phyloP scores from a whole-genome alignment of 306 rosid genomes.

The Dryas alaskensis region DNA sequence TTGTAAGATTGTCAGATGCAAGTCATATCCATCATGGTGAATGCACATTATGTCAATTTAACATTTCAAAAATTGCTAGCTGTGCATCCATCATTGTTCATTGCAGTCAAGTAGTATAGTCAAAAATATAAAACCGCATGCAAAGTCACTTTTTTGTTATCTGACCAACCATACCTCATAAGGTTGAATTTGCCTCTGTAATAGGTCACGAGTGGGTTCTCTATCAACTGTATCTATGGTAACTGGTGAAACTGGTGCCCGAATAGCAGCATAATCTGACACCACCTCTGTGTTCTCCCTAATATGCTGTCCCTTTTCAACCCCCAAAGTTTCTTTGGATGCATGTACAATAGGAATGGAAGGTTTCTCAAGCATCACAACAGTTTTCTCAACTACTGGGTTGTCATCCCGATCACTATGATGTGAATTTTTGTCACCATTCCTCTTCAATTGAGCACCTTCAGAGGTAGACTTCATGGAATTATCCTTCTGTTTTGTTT shows the following conservation, averaged over 20 bases:
- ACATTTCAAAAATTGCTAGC: background rate
- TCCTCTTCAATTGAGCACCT: slow-evolving; percentile 45
- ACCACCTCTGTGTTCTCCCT: slow-evolving; percentile 37
- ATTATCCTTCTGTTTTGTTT: slow-evolving; percentile 43
- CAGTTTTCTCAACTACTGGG: slow-evolving; percentile 77
- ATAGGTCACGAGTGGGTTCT: slow-evolving; percentile 41
- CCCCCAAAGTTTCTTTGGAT: slow-evolving; percentile 32
- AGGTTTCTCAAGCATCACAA: slow-evolving; percentile 75
- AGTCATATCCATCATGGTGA: background rate
- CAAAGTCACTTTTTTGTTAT: slow-evolving; percentile 17
- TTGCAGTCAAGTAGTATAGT: background rate
- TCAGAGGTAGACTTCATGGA: slow-evolving; percentile 41
- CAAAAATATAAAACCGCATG: slow-evolving; percentile 5
- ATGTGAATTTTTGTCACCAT: slow-evolving; percentile 35
- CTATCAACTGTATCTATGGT: slow-evolving; percentile 39
- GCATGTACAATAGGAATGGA: slow-evolving; percentile 33
- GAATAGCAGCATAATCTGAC: slow-evolving; percentile 44
- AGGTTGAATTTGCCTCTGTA: slow-evolving; percentile 38
- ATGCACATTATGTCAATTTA: background rate
- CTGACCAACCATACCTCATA: slow-evolving; percentile 53
- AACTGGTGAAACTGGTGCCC: slow-evolving; percentile 47
- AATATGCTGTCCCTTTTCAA: slow-evolving; percentile 26
- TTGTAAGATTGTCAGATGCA: background rate
- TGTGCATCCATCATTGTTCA: slow-evolving; percentile 1
- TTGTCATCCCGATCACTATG: slow-evolving; percentile 56